Percentiles rank a stretch among this genome's conserved stretches.
These are phyloP conservation scores for Colletotrichum simmondsii DNA, from an alignment of 2,329 filamentous ascomycete genomes.

Conservation along the genomic window DNA sequence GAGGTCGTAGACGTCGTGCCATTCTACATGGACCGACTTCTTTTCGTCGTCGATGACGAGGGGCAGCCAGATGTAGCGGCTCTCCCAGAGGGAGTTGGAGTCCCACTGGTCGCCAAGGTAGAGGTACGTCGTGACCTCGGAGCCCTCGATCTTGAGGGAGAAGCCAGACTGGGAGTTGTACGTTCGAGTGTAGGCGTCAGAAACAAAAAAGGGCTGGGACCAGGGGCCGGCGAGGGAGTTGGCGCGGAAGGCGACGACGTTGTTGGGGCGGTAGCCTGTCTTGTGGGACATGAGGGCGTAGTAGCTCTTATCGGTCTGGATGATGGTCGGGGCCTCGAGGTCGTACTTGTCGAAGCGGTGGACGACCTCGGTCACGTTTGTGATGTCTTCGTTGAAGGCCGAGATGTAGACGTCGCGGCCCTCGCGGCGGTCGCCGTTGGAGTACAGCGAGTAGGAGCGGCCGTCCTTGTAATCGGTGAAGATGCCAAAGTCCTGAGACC, in stretches of 20 bases:
- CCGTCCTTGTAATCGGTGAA: slow-evolving; percentile 70
- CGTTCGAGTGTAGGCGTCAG: slow-evolving; percentile 60
- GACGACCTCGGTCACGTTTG: slow-evolving; percentile 61
- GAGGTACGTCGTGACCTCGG: slow-evolving; percentile 59
- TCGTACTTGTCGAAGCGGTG: slow-evolving; percentile 69
- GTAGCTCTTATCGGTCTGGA: slow-evolving; percentile 70
- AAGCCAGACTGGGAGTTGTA: slow-evolving; percentile 64
- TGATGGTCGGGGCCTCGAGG: slow-evolving; percentile 68
- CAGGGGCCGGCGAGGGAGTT: slow-evolving; percentile 59
- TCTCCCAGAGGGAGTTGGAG: slow-evolving; percentile 63
- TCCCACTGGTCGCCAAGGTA: slow-evolving; percentile 64
- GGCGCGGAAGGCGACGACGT: slow-evolving; percentile 66
- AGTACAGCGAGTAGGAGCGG: slow-evolving; percentile 66
- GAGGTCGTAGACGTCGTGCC: slow-evolving; percentile 66
- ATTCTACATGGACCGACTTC: slow-evolving; percentile 57
- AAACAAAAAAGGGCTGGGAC: slow-evolving; percentile 62
- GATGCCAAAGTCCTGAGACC: slow-evolving; percentile 71
- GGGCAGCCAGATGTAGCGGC: slow-evolving; percentile 66
- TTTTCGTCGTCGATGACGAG: slow-evolving; percentile 61
- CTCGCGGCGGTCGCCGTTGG: slow-evolving; percentile 65
- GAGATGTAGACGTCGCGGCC: slow-evolving; percentile 69
- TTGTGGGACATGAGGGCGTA: slow-evolving; percentile 72
- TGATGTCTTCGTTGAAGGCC: slow-evolving; percentile 62
- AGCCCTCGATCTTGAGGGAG: slow-evolving; percentile 57
- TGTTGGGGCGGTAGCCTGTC: slow-evolving; percentile 72